Percentiles rank a stretch among this genome's conserved stretches.
Evolutionary conservation across 1,284 basidiomycete species (phyloP).

Genomic region (Cutaneotrichosporon sp.): DNA sequence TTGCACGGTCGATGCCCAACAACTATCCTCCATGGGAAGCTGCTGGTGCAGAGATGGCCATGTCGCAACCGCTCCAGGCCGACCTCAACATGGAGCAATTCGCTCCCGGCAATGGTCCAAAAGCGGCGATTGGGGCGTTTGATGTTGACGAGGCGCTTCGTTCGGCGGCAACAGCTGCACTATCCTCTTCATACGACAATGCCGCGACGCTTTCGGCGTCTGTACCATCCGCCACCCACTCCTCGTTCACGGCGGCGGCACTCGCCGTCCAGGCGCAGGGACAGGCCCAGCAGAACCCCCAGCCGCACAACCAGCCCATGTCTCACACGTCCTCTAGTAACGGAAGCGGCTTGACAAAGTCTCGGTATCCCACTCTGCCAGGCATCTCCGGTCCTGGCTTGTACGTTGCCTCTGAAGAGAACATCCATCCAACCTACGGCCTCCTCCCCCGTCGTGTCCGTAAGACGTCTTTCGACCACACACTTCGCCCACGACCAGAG

Average conservation of each 20-base stretch:
- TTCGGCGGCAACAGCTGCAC: not conserved
- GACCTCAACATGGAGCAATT: constrained; percentile 24
- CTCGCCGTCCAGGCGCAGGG: too few species aligned
- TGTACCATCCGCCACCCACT: not conserved
- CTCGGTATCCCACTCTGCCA: constrained; percentile 27
- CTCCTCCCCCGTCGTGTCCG: constrained; percentile 72
- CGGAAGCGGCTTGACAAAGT: constrained; percentile 4
- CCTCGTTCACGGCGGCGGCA: not conserved
- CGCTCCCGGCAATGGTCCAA: constrained; percentile 8
- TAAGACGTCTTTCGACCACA: constrained; percentile 89
- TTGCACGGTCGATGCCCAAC: constrained; percentile 24
- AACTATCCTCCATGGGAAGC: constrained; percentile 18
- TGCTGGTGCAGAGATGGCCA: constrained; percentile 17
- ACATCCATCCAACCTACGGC: constrained; percentile 49
- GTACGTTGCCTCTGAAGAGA: constrained; percentile 41
- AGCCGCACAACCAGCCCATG: not conserved
- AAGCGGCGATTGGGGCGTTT: constrained; percentile 2
- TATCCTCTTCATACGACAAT: not conserved
- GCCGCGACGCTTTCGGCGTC: not conserved
- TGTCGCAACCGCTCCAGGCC: constrained; percentile 20
- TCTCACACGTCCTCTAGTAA: constrained; percentile 3
- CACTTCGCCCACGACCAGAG: constrained; percentile 51
- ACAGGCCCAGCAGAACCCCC: not conserved
- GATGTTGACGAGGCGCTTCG: constrained; percentile 1
- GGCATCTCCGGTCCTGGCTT: constrained; percentile 46